Conservation (phyloP, 306 rosid genomes). For the Pyrus communis region DNA sequence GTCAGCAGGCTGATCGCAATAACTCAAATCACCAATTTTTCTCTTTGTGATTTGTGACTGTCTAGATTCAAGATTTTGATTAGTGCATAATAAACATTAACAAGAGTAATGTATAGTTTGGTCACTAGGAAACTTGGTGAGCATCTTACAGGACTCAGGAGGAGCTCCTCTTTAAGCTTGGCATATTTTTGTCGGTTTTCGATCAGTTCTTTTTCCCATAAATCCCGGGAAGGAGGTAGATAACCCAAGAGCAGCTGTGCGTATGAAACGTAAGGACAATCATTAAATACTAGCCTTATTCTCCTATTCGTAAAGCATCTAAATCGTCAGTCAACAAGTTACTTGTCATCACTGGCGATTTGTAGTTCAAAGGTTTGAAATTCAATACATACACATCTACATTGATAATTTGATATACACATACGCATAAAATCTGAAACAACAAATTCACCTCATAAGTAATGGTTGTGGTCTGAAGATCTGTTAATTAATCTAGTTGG, state of each 20-base stretch:
- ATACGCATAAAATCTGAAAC: neutral
- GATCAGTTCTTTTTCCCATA: conserved; percentile 50
- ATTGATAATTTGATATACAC: neutral
- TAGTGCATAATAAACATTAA: conserved; percentile 21
- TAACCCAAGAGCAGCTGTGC: conserved; percentile 73
- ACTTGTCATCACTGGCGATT: neutral
- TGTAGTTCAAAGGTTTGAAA: neutral
- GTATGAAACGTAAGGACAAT: conserved; percentile 26
- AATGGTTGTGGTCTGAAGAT: too few species aligned
- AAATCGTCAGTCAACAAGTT: neutral
- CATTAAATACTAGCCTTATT: conserved; percentile 5
- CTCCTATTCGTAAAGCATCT: neutral
- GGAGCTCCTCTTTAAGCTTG: conserved; percentile 63
- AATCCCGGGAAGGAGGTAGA: conserved; percentile 56
- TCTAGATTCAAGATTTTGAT: conserved; percentile 48
- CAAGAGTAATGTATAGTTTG: neutral
- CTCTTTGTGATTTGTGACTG: conserved; percentile 56
- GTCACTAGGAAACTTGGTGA: conserved; percentile 10
- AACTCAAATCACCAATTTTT: conserved; percentile 28
- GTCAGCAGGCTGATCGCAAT: conserved; percentile 25
- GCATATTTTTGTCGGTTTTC: conserved; percentile 57
- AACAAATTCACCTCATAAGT: neutral
- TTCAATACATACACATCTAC: neutral
- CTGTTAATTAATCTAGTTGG: too few species aligned
- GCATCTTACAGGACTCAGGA: conserved; percentile 62